Percentiles rank a stretch among this genome's conserved stretches.
Conservation (phyloP, 805 yeast species). For the Myxozyma lipomycoides region DNA sequence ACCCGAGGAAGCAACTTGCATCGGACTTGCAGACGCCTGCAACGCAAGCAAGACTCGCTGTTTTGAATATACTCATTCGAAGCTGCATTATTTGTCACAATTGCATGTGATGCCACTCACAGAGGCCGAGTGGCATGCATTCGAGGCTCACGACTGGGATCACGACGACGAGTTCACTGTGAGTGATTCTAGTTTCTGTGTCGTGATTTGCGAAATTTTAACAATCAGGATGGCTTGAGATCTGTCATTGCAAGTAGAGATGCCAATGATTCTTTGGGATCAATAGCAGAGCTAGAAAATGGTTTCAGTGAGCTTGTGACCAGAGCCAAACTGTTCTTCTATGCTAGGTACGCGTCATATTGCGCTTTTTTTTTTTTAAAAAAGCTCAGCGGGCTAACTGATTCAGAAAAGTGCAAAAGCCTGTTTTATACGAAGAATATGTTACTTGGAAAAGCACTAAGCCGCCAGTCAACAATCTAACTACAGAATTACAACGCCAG, state of each 20-base stretch:
- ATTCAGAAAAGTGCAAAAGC: slow-evolving; percentile 15
- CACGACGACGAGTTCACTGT: slow-evolving; percentile 19
- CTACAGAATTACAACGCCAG: not conserved
- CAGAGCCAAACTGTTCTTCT: slow-evolving; percentile 20
- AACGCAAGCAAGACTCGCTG: no score
- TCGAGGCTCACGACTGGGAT: slow-evolving; percentile 21
- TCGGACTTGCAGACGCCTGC: no score
- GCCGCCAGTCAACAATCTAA: not conserved
- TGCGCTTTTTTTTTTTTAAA: not conserved
- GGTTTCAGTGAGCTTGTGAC: no score
- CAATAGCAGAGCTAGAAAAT: no score
- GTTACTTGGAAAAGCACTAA: slow-evolving; percentile 12
- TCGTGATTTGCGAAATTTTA: no score
- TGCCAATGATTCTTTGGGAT: no score
- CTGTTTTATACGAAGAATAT: slow-evolving; percentile 16
- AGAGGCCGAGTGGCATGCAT: slow-evolving; percentile 14
- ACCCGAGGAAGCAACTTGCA: no score
- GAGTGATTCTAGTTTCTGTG: not conserved
- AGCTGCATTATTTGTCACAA: no score
- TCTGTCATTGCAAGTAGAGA: no score
- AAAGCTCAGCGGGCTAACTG: no score
- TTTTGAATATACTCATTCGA: no score
- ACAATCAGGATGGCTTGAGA: no score
- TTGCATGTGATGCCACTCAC: slow-evolving; percentile 9
- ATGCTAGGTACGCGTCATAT: slow-evolving; percentile 9